A percentile compares a stretch with the other conserved stretches of the same genome.
Conservation (phyloP, 1,284 basidiomycete species). For the Trichosporon sp. region DNA sequence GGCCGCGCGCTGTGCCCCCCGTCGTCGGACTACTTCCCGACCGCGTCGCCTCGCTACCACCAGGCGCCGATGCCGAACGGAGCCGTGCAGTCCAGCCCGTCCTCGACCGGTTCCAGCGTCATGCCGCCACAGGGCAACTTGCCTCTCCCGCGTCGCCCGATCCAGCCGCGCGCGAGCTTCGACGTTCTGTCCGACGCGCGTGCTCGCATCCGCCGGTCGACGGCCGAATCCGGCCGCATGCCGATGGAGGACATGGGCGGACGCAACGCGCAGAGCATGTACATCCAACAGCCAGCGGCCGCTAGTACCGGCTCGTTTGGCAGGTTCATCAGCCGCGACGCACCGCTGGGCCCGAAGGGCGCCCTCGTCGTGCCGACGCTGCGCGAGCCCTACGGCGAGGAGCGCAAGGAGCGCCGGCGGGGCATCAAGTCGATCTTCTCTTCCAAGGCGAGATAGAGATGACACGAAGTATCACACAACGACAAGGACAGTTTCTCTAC, state of each 20-base stretch:
- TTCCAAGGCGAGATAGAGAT: slow-evolving; percentile 22
- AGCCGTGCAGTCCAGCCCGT: slow-evolving; percentile 9
- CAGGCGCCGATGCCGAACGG: slow-evolving; percentile 22
- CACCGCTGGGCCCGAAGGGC: slow-evolving; percentile 16
- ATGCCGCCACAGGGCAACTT: slow-evolving; percentile 14
- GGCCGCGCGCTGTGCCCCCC: slow-evolving; percentile 20
- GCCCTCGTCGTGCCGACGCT: slow-evolving; percentile 6
- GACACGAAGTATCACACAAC: neutral
- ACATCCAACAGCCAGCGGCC: slow-evolving; percentile 35
- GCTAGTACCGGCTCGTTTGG: slow-evolving; percentile 38
- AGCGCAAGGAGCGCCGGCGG: slow-evolving; percentile 32
- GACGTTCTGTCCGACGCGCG: slow-evolving; percentile 26
- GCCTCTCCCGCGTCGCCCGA: slow-evolving; percentile 20
- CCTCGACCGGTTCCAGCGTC: slow-evolving; percentile 9
- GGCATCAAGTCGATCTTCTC: slow-evolving; percentile 34
- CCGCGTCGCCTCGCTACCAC: slow-evolving; percentile 31
- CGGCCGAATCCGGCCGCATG: slow-evolving; percentile 20
- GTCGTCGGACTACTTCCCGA: slow-evolving; percentile 33
- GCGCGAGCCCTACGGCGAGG: slow-evolving; percentile 22
- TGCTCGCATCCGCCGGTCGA: slow-evolving; percentile 27
- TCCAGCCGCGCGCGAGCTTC: slow-evolving; percentile 35
- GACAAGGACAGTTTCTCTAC: neutral
- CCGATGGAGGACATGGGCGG: slow-evolving; percentile 15
- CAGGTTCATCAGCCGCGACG: slow-evolving; percentile 22
- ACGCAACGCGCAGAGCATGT: slow-evolving; percentile 40